Evolutionary conservation across 2,329 filamentous ascomycete genomes (phyloP).

Genomic region (Nemania diffusa): DNA sequence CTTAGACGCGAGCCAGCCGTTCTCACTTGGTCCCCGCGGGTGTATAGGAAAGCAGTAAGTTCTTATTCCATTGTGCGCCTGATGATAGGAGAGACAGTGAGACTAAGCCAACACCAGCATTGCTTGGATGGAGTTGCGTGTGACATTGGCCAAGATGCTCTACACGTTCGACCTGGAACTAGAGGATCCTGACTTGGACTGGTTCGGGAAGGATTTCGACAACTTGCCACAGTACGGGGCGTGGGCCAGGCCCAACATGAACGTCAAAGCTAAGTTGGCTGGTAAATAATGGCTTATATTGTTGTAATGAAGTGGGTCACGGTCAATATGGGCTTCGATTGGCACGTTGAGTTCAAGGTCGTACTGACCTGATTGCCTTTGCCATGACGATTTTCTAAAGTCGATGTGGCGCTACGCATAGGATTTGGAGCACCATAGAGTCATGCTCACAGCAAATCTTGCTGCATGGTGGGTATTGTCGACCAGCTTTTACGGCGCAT

Average conservation of each 20-base stretch:
- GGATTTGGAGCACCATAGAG: background rate
- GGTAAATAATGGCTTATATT: background rate
- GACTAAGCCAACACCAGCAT: background rate
- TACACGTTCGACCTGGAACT: conserved; percentile 3
- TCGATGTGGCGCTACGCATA: background rate
- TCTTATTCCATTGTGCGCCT: background rate
- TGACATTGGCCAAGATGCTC: background rate
- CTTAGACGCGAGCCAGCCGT: background rate
- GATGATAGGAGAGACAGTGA: conserved; percentile 2
- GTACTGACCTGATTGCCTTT: too few species aligned
- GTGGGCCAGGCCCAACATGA: background rate
- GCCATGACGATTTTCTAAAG: too few species aligned
- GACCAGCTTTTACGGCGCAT: background rate
- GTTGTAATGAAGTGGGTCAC: too few species aligned
- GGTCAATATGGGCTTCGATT: too few species aligned
- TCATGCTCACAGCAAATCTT: background rate
- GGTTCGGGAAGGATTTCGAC: conserved; percentile 19
- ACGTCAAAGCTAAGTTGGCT: background rate
- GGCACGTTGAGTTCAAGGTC: too few species aligned
- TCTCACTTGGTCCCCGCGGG: background rate
- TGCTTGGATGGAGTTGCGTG: conserved; percentile 8
- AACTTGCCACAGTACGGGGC: background rate
- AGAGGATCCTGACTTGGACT: background rate
- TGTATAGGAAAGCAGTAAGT: background rate
- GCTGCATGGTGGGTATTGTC: background rate